Evolutionary conservation across 2,329 filamentous ascomycete genomes (phyloP).

Genomic region (Fusarium vanettenii): DNA sequence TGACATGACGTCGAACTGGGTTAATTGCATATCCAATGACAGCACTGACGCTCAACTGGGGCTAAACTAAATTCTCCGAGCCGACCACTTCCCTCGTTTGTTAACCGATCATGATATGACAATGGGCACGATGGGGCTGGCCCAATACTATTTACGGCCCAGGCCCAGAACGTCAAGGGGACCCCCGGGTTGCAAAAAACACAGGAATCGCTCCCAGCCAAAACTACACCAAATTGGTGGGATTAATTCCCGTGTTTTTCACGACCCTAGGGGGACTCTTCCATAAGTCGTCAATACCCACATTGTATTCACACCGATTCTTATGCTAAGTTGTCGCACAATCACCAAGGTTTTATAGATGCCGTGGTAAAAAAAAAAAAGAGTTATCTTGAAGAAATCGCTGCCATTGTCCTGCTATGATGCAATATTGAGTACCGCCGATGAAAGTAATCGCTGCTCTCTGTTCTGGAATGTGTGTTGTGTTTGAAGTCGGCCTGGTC

Average conservation of each 20-base stretch:
- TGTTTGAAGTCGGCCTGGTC: not conserved
- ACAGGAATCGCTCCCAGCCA: no score
- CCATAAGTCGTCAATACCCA: not conserved
- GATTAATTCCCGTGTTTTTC: no score
- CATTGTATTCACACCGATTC: not conserved
- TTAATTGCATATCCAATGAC: not conserved
- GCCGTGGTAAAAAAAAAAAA: not conserved
- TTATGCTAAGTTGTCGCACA: not conserved
- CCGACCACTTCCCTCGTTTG: not conserved
- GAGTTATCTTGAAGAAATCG: not conserved
- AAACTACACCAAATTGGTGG: no score
- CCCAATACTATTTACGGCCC: not conserved
- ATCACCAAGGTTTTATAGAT: not conserved
- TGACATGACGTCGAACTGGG: not conserved
- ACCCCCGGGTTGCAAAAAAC: no score
- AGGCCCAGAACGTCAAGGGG: not conserved
- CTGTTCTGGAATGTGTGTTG: not conserved
- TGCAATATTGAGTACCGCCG: not conserved
- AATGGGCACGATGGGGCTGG: not conserved
- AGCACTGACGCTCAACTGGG: not conserved
- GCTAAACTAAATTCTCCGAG: not conserved
- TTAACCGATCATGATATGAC: not conserved
- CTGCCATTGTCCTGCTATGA: not conserved
- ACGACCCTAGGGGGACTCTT: no score
- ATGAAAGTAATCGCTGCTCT: not conserved